Percentiles rank a stretch among this genome's conserved stretches.
Evolutionary conservation across 345 rosid species (phyloP).

Genomic region (Rhodamnia argentea): DNA sequence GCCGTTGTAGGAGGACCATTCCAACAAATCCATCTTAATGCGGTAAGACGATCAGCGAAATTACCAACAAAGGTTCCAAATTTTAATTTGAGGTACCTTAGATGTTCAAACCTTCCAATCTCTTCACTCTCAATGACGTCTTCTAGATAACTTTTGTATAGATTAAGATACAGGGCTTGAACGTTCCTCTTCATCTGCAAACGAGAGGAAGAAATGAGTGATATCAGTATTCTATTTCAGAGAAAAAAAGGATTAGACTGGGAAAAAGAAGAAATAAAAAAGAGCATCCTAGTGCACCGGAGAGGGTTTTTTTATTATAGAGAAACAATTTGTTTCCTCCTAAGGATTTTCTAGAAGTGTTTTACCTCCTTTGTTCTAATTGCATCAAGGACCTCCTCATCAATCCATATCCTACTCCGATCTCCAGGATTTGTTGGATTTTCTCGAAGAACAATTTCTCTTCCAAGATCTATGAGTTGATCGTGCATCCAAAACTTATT

Average conservation of each 20-base stretch:
- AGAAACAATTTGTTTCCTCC: no score
- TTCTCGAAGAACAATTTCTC: background rate
- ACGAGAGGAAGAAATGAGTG: background rate
- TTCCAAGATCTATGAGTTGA: background rate
- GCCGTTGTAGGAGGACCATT: background rate
- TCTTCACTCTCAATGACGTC: background rate
- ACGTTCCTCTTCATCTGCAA: background rate
- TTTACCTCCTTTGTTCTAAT: background rate
- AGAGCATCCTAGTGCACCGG: rapidly evolving
- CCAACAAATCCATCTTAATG: background rate
- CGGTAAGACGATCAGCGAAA: background rate
- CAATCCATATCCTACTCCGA: background rate
- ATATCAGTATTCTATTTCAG: rapidly evolving
- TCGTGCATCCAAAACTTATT: background rate
- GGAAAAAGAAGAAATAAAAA: background rate
- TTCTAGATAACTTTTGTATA: background rate
- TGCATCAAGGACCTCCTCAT: background rate
- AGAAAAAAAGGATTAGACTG: background rate
- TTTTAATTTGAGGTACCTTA: background rate
- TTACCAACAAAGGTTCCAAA: background rate
- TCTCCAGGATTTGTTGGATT: background rate
- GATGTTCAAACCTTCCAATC: background rate
- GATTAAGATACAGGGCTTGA: background rate
- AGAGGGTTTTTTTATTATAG: background rate
- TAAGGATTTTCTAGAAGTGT: no score